Evolutionary conservation across 352 stramenopile genomes (phyloP).

Genomic region (Phytophthora pini): DNA sequence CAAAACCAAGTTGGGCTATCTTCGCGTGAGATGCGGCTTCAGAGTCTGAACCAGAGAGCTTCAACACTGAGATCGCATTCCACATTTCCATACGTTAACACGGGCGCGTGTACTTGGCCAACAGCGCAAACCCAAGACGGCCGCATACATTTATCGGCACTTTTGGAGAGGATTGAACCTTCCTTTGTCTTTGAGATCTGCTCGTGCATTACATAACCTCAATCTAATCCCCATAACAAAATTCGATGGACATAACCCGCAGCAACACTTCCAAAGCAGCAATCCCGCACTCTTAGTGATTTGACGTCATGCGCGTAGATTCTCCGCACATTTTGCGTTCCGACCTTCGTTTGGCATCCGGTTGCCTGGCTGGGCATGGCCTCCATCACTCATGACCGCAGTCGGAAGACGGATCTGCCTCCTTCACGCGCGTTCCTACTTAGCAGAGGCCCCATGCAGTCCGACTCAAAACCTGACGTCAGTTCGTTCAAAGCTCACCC

Average conservation of each 20-base stretch:
- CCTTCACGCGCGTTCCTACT: slow-evolving; percentile 26
- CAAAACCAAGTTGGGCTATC: no score
- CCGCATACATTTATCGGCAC: not conserved
- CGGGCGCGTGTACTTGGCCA: not conserved
- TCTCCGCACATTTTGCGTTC: slow-evolving; percentile 29
- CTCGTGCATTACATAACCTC: slow-evolving; percentile 21
- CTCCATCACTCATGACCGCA: slow-evolving; percentile 26
- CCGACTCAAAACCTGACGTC: slow-evolving; percentile 8
- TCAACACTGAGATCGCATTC: not conserved
- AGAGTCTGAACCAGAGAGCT: not conserved
- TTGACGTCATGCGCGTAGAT: slow-evolving; percentile 11
- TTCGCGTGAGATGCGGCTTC: not conserved
- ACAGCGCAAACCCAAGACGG: not conserved
- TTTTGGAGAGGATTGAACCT: slow-evolving; percentile 1
- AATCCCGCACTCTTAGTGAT: slow-evolving; percentile 24
- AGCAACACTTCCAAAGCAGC: slow-evolving; percentile 18
- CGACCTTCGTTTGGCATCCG: slow-evolving; percentile 6
- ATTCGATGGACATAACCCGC: slow-evolving; percentile 25
- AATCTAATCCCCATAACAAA: slow-evolving; percentile 26
- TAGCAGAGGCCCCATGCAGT: slow-evolving; percentile 17
- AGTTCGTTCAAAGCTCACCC: slow-evolving; percentile 10
- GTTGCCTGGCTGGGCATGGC: slow-evolving; percentile 18
- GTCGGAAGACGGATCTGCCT: slow-evolving; percentile 21
- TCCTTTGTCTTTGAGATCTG: slow-evolving; percentile 24
- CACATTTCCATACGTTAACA: slow-evolving; percentile 3